Evolutionary conservation across 768 basidiomycete species (phyloP).

Genomic region (Boletus pseudopeckii): DNA sequence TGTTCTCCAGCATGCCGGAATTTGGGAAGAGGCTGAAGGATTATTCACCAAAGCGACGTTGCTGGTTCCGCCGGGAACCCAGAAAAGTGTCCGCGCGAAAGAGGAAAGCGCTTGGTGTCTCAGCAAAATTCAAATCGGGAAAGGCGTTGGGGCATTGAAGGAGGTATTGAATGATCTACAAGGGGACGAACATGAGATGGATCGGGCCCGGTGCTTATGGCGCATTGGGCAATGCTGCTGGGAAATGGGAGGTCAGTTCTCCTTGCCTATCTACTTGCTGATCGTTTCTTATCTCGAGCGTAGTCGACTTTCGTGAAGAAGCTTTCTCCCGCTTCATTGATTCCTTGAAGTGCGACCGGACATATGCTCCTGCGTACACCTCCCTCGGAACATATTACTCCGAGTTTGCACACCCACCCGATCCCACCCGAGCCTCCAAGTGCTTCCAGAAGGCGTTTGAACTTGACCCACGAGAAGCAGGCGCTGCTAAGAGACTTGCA

Average conservation of each 20-base stretch:
- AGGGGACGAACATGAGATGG: constrained; percentile 46
- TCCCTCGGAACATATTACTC: constrained; percentile 89
- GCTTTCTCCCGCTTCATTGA: constrained; percentile 79
- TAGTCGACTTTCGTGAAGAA: constrained; percentile 52
- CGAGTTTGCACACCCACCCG: constrained; percentile 65
- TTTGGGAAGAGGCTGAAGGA: constrained; percentile 65
- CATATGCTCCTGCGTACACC: constrained; percentile 89
- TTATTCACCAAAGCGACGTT: constrained; percentile 59
- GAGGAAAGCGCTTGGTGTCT: constrained; percentile 88
- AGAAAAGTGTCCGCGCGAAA: constrained; percentile 55
- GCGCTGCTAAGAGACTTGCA: constrained; percentile 80
- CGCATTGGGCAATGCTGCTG: constrained; percentile 75
- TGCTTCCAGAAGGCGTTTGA: constrained; percentile 99
- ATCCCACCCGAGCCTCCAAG: constrained; percentile 82
- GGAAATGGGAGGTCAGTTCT: constrained; percentile 61
- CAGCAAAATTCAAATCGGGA: constrained; percentile 47
- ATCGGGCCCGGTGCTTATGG: constrained; percentile 81
- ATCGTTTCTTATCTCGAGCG: constrained; percentile 1
- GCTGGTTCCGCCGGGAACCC: constrained; percentile 43
- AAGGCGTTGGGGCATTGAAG: constrained; percentile 47
- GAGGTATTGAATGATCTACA: constrained; percentile 43
- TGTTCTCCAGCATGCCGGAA: constrained; percentile 57
- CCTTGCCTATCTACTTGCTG: neutral
- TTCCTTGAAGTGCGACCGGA: constrained; percentile 68
- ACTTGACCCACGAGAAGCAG: constrained; percentile 83